Conservation (phyloP, 768 basidiomycete genomes). For the Lentinula boryana region DNA sequence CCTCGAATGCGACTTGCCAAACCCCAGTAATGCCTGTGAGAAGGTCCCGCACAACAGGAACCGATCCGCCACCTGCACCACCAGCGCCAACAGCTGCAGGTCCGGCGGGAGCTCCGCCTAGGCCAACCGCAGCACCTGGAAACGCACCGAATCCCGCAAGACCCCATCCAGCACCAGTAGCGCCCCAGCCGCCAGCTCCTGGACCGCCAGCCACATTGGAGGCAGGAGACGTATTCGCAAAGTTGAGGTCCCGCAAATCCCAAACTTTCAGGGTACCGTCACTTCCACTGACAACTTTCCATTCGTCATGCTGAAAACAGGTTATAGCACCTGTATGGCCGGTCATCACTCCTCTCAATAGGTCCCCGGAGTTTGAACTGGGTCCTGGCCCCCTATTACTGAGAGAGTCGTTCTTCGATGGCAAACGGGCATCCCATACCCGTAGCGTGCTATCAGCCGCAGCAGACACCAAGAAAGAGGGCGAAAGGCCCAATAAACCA, state of each 20-base stretch:
- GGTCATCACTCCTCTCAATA: constrained; percentile 73
- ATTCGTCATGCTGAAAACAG: constrained; percentile 98
- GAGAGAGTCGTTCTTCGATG: neutral
- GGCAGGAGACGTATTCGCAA: neutral
- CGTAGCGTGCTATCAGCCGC: constrained; percentile 95
- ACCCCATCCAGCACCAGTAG: neutral
- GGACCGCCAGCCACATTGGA: neutral
- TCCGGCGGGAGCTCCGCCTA: neutral
- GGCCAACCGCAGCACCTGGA: neutral
- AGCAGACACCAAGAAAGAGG: constrained; percentile 88
- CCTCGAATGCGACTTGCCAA: constrained; percentile 97
- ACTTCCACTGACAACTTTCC: constrained; percentile 91
- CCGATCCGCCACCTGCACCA: constrained; percentile 20
- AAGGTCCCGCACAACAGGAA: constrained; percentile 80
- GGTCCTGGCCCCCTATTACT: neutral
- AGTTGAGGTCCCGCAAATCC: constrained; percentile 65
- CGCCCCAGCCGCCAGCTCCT: neutral
- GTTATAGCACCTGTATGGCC: constrained; percentile 98
- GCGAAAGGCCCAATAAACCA: constrained; percentile 84
- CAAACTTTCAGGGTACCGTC: constrained; percentile 98
- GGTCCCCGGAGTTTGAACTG: neutral
- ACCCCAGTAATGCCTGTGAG: constrained; percentile 90
- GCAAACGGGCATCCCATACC: constrained; percentile 79
- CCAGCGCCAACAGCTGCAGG: neutral
- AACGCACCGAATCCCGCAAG: neutral